Evolutionary conservation across 306 rosid genomes (phyloP).

Genomic region (Nissolia schottii): DNA sequence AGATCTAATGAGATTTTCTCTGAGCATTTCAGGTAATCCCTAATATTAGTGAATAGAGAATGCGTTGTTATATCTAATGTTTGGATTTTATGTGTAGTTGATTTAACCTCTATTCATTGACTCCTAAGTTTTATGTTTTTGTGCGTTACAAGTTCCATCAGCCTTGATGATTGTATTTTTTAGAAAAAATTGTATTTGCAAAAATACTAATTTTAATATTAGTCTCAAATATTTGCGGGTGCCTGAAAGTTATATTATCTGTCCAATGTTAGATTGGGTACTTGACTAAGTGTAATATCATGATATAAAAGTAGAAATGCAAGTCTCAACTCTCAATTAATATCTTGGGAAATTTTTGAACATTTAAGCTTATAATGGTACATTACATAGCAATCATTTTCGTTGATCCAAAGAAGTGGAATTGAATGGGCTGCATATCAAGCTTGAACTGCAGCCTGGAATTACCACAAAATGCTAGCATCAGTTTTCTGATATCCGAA

Average conservation of each 20-base stretch:
- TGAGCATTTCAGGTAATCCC: conserved; percentile 76
- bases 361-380: background rate
- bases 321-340: background rate
- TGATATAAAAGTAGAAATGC: background rate
- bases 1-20: conserved; percentile 79
- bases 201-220: no score
- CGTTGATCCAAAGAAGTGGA: background rate
- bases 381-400: no score
- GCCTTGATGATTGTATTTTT: no score
- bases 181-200: no score
- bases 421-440: background rate
- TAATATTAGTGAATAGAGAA: background rate
- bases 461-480: background rate
- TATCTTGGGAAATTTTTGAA: background rate
- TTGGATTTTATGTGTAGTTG: background rate
- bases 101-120: background rate
- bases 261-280: background rate
- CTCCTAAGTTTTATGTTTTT: background rate
- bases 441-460: background rate
- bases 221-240: no score
- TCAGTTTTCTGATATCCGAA: no score
- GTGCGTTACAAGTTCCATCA: no score
- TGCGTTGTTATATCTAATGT: background rate
- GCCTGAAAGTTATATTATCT: no score
- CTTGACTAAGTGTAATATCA: background rate